Evolutionary conservation across 2,329 filamentous ascomycete species (phyloP).

Genomic region (Dothideomycetes sp.): DNA sequence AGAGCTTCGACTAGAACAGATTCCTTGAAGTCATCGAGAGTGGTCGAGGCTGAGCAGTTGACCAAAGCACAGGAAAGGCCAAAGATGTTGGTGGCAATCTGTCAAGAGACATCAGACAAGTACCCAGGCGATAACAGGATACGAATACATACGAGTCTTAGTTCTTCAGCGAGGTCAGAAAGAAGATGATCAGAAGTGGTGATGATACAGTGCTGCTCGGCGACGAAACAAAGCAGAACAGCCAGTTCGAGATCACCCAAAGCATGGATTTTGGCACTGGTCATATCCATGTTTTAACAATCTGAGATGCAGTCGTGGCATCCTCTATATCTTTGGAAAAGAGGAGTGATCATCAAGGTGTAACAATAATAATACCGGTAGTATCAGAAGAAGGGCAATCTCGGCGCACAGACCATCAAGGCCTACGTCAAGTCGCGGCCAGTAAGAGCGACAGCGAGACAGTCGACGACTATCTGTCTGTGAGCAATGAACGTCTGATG

Average conservation of each 20-base stretch:
- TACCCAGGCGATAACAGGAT: conserved; percentile 1
- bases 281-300: conserved; percentile 5
- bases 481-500: conserved; percentile 9
- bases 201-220: conserved; percentile 80
- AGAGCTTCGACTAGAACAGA: conserved; percentile 48
- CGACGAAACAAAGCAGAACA: conserved; percentile 68
- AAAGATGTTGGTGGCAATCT: conserved; percentile 47
- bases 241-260: conserved; percentile 86
- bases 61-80: conserved; percentile 61
- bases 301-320: neutral
- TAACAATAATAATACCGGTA: neutral
- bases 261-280: conserved; percentile 59
- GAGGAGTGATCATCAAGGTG: no score
- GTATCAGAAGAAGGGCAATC: neutral
- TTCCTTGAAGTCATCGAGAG: conserved; percentile 70
- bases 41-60: conserved; percentile 62
- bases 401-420: conserved; percentile 5
- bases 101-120: no score
- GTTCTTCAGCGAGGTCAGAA: conserved; percentile 61
- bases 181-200: conserved; percentile 57
- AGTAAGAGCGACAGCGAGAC: neutral
- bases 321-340: no score
- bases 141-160: conserved; percentile 52
- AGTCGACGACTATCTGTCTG: neutral
- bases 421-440: conserved; percentile 3